Evolutionary conservation across 2,329 filamentous ascomycete genomes (phyloP).

Genomic region (Penicillium sp.): DNA sequence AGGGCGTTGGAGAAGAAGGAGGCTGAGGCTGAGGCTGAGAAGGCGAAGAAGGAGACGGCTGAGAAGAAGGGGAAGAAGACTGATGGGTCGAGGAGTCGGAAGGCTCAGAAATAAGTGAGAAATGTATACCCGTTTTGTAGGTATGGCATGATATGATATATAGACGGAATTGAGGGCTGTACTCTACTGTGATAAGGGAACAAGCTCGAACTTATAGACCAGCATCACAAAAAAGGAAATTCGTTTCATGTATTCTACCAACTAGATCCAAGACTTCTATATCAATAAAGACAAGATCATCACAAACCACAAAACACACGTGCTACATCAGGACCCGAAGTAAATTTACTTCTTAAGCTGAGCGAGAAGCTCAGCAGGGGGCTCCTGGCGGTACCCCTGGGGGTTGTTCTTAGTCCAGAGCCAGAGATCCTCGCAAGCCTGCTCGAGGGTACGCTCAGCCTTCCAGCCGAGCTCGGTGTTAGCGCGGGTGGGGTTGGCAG

Average conservation of each 20-base stretch:
- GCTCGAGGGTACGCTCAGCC: constrained; percentile 78
- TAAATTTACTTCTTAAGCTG: constrained; percentile 32
- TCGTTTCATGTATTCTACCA: constrained; percentile 29
- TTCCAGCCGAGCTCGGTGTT: constrained; percentile 88
- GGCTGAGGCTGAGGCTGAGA: constrained; percentile 52
- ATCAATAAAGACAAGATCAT: constrained; percentile 8
- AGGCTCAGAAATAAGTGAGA: constrained; percentile 20
- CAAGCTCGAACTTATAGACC: constrained; percentile 1
- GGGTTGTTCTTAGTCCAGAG: constrained; percentile 96
- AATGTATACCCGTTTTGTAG: neutral
- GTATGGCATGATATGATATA: constrained; percentile 2
- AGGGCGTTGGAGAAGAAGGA: constrained; percentile 52
- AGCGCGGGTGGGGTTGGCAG: constrained; percentile 77
- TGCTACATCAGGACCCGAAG: constrained; percentile 1
- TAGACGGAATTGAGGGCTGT: neutral
- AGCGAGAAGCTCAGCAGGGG: constrained; percentile 72
- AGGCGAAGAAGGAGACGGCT: constrained; percentile 46
- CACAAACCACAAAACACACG: neutral
- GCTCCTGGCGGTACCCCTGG: constrained; percentile 82
- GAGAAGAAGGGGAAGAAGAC: constrained; percentile 26
- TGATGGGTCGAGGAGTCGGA: constrained; percentile 36
- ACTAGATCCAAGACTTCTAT: constrained; percentile 10
- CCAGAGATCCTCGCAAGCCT: constrained; percentile 91
- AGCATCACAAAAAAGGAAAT: constrained; percentile 27
- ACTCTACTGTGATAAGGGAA: neutral